Evolutionary conservation across 208 protist species (phyloP), one percentile per base, ranked within the genome.

Genomic region (Leishmania gerbilli): DNA sequence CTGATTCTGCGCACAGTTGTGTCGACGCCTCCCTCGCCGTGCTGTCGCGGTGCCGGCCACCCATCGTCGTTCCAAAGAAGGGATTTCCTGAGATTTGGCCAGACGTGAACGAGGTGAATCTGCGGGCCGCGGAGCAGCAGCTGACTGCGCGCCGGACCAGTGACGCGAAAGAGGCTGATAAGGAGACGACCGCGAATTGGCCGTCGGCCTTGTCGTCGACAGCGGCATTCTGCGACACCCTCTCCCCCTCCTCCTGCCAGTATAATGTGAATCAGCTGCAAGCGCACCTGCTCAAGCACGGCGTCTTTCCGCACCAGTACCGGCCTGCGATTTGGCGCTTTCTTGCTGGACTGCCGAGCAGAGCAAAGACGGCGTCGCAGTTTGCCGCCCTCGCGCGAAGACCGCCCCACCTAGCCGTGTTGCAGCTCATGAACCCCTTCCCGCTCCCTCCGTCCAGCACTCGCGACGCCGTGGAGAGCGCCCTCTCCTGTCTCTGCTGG

Each of bases 261-360:
- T 90, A 92, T 62, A 97, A 98, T 83, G 86, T 96, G 82, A 79
- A 85, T 11, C 89, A 90, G 37, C 88, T 98, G 60, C 87, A 89
- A 7, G 77, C 74, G 68, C 79, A 95, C 78, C 80, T 98, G 31
- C 17, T 84, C 27, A 77, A 82, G 49, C 93, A 95, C 84, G 95
- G 95, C 42, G 55, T 88, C 21, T 98, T 95, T 77, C 95, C 95
- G 4, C 80, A 84, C 3, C 47, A 81, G 34, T 96, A 93, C 79
- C 89, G 94, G 24, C 74, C 91, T 0, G 69, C 89, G 17, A 91
- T 93, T 47, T 98, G 95, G 95, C 89, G 93, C 6, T 98, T 98
- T 77, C 74, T 94, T n/a, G 68, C 93, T 9, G 86, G 87, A 40
- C 85, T 97, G 17, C 92, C 95, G 11, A 81, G 88, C 2, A 81